phyloP scores from a whole-genome alignment of 1,139 yeast genomes.

The Spathaspora sp. region DNA sequence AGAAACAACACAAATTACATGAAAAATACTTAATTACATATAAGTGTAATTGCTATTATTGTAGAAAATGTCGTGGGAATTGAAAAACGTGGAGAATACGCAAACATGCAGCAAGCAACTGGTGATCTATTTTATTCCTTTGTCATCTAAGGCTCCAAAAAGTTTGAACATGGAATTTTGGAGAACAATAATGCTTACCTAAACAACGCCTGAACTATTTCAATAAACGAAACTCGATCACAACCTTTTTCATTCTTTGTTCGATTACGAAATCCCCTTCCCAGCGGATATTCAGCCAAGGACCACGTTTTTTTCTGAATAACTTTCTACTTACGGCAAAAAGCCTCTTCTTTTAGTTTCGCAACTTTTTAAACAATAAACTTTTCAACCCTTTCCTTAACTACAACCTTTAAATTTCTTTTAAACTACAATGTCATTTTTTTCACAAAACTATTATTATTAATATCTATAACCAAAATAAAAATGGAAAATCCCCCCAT shows the following conservation, averaged over 20 bases:
- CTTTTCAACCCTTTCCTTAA: no score
- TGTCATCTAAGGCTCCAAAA: not conserved
- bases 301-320: not conserved
- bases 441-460: conserved; percentile 3
- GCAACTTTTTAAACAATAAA: not conserved
- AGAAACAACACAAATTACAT: not conserved
- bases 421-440: conserved; percentile 1
- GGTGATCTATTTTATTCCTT: not conserved
- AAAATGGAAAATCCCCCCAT: conserved; percentile 3
- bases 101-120: not conserved
- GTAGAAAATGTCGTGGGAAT: not conserved
- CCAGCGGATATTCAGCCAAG: no score
- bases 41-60: not conserved
- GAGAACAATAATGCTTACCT: not conserved
- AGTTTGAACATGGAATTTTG: not conserved
- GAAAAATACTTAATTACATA: not conserved
- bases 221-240: not conserved
- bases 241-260: not conserved
- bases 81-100: not conserved
- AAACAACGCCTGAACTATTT: not conserved
- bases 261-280: not conserved
- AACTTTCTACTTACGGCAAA: not conserved
- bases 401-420: no score
- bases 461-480: conserved; percentile 4
- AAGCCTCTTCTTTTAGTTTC: not conserved